Percentiles rank a stretch among this genome's conserved stretches.
These are phyloP conservation scores for Verticillium nubilum DNA, from an alignment of 2,329 filamentous ascomycete species.

Conservation along the genomic window DNA sequence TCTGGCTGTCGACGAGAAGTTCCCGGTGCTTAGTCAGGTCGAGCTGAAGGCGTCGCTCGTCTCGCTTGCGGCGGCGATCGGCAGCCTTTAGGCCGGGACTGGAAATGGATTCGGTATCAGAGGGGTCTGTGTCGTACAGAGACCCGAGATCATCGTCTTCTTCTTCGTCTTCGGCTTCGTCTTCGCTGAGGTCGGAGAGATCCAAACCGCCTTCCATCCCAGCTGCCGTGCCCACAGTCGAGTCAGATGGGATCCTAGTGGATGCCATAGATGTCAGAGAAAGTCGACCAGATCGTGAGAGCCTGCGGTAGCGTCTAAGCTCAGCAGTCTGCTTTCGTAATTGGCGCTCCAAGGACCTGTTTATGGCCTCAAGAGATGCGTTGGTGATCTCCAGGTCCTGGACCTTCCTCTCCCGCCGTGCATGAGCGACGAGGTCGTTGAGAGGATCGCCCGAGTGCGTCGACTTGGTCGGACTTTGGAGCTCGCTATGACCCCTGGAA, in stretches of 20 bases:
- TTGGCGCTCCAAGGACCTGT: conserved; percentile 84
- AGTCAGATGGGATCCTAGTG: conserved; percentile 37
- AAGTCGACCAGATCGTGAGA: conserved; percentile 75
- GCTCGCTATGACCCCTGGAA: conserved; percentile 21
- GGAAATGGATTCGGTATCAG: conserved; percentile 34
- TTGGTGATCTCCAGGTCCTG: conserved; percentile 96
- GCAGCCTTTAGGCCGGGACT: conserved; percentile 24
- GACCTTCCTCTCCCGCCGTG: conserved; percentile 87
- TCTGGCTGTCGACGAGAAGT: conserved; percentile 82
- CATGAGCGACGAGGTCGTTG: conserved; percentile 78
- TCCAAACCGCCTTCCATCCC: conserved; percentile 31
- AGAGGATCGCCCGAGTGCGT: conserved; percentile 51
- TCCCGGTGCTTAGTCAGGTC: conserved; percentile 88
- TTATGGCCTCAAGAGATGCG: conserved; percentile 90
- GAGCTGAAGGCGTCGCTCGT: conserved; percentile 77
- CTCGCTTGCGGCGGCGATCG: conserved; percentile 57
- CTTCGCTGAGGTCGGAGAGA: conserved; percentile 48
- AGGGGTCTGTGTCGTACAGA: conserved; percentile 46
- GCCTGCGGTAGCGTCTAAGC: conserved; percentile 75
- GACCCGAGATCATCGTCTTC: conserved; percentile 40
- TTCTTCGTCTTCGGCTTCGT: conserved; percentile 36
- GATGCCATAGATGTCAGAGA: conserved; percentile 33
- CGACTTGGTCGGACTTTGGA: conserved; percentile 55
- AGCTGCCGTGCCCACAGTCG: conserved; percentile 16
- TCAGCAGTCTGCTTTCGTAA: conserved; percentile 88